These are phyloP conservation scores for Lophiotrema nucula DNA, from an alignment of 495 filamentous ascomycete genomes.

Conservation along the genomic window DNA sequence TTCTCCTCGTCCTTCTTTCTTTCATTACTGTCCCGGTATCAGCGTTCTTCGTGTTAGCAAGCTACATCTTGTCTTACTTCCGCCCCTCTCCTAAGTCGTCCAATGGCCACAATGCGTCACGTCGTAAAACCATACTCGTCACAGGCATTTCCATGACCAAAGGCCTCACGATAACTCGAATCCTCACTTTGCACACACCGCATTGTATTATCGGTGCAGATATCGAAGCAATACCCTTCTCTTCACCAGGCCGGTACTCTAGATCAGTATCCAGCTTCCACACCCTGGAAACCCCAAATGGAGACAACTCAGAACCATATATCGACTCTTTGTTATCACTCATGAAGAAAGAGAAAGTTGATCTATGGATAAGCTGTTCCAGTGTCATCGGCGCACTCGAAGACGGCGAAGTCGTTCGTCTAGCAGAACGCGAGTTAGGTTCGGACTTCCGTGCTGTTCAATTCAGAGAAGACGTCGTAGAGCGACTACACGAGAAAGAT, in stretches of 20 bases:
- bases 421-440: conserved; percentile 59
- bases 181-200: conserved; percentile 59
- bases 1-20: conserved; percentile 50
- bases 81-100: not conserved
- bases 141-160: conserved; percentile 71
- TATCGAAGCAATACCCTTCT: conserved; percentile 47
- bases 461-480: conserved; percentile 49
- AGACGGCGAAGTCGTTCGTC: conserved; percentile 49
- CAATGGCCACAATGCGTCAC: not conserved
- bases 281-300: conserved; percentile 26
- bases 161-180: conserved; percentile 64
- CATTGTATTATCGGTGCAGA: conserved; percentile 74
- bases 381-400: conserved; percentile 57
- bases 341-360: conserved; percentile 59
- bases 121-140: conserved; percentile 63
- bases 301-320: conserved; percentile 41
- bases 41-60: conserved; percentile 50
- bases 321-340: conserved; percentile 55
- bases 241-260: conserved; percentile 41
- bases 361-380: conserved; percentile 74
- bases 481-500: conserved; percentile 56
- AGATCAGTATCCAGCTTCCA: conserved; percentile 53
- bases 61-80: conserved; percentile 34
- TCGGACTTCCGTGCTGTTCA: conserved; percentile 63
- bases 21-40: conserved; percentile 55